phyloP scores from a whole-genome alignment of 768 basidiomycete species.

The Kwoniella botswanensis region DNA sequence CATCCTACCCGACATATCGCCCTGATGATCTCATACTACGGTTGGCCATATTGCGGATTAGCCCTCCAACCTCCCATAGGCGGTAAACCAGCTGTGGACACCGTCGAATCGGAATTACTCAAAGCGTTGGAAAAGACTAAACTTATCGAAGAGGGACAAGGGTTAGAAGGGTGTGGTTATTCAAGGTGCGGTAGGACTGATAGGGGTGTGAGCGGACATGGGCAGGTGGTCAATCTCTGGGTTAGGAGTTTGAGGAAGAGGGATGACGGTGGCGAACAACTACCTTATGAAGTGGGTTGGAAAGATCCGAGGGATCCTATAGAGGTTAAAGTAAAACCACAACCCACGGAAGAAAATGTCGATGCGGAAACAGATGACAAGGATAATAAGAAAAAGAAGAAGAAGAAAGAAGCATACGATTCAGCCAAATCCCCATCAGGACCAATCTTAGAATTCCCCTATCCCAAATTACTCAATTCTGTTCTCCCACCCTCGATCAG shows the following conservation, averaged over 20 bases:
- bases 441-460: slow-evolving; percentile 68
- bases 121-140: slow-evolving; percentile 76
- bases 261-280: slow-evolving; percentile 40
- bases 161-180: slow-evolving; percentile 86
- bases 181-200: slow-evolving; percentile 93
- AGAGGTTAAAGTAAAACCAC: slow-evolving; percentile 12
- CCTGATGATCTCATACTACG: slow-evolving; percentile 88
- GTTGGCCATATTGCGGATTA: slow-evolving; percentile 88
- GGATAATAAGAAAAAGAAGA: slow-evolving; percentile 2
- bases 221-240: slow-evolving; percentile 91
- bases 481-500: slow-evolving; percentile 88
- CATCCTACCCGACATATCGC: slow-evolving; percentile 88
- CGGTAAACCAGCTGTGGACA: slow-evolving; percentile 64
- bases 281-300: slow-evolving; percentile 35
- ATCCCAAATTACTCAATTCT: slow-evolving; percentile 79
- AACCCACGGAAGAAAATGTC: not conserved
- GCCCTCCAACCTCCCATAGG: slow-evolving; percentile 67
- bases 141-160: slow-evolving; percentile 74
- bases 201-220: slow-evolving; percentile 89
- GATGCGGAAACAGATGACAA: not conserved
- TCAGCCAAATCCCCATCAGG: not conserved
- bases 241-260: slow-evolving; percentile 67
- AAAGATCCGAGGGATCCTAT: slow-evolving; percentile 22
- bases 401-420: not conserved
- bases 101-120: slow-evolving; percentile 87